These are phyloP conservation scores for Russula sp. DNA, from an alignment of 768 basidiomycete species.

Conservation along the genomic window DNA sequence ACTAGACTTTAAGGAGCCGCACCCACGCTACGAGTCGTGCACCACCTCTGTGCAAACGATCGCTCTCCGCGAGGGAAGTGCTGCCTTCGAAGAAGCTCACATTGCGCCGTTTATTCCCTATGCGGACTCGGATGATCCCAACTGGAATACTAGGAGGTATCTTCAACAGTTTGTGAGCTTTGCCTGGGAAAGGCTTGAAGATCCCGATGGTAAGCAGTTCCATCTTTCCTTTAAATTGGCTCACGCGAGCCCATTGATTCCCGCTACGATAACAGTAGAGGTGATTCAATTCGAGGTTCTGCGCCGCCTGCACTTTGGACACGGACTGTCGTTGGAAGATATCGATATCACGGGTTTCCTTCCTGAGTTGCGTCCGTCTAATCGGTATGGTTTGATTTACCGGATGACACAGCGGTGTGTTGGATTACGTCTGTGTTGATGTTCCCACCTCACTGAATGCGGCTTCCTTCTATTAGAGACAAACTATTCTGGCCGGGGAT, in stretches of 20 bases:
- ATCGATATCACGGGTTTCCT: conserved; percentile 53
- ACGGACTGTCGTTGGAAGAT: conserved; percentile 42
- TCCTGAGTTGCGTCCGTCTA: conserved; percentile 34
- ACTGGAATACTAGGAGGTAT: conserved; percentile 46
- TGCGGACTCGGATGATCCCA: conserved; percentile 49
- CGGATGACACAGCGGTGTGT: conserved; percentile 35
- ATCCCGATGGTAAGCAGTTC: conserved; percentile 44
- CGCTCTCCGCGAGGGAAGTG: conserved; percentile 31
- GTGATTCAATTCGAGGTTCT: conserved; percentile 50
- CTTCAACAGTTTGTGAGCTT: conserved; percentile 43
- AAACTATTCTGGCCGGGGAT: conserved; percentile 19
- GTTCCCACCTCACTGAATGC: background rate
- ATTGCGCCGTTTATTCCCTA: conserved; percentile 60
- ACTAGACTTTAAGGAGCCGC: conserved; percentile 24
- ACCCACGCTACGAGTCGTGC: conserved; percentile 55
- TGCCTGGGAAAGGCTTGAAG: conserved; percentile 49
- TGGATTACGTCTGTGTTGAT: conserved; percentile 30
- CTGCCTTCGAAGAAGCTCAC: conserved; percentile 45
- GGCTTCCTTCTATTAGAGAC: background rate
- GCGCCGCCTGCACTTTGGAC: conserved; percentile 41
- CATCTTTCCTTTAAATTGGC: background rate
- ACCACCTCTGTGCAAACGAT: conserved; percentile 49
- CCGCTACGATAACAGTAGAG: conserved; percentile 41
- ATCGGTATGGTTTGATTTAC: conserved; percentile 18
- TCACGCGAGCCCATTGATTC: background rate